phyloP scores from a whole-genome alignment of 2,329 filamentous ascomycete species.

The Trichophyton benhamiae region DNA sequence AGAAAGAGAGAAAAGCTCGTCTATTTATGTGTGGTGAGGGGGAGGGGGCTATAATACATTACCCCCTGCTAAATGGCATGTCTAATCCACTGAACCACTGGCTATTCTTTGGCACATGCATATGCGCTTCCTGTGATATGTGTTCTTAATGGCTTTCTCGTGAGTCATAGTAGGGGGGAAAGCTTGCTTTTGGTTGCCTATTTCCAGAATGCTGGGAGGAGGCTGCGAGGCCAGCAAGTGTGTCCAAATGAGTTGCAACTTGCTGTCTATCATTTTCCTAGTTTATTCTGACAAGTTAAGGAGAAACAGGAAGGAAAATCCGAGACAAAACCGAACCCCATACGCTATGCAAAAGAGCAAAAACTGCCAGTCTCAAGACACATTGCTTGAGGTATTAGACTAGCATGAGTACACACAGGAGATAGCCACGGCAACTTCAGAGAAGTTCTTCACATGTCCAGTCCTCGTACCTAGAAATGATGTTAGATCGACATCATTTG shows the following conservation, averaged over 20 bases:
- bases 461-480: conserved; percentile 68
- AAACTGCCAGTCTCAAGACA: background rate
- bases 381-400: background rate
- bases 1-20: background rate
- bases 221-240: background rate
- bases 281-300: background rate
- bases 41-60: background rate
- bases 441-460: conserved; percentile 97
- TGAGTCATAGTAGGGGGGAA: background rate
- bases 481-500: background rate
- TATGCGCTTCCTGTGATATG: background rate
- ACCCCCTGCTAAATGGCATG: background rate
- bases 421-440: conserved; percentile 20
- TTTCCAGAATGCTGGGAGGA: background rate
- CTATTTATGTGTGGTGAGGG: background rate
- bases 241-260: background rate
- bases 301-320: background rate
- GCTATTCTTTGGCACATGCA: background rate
- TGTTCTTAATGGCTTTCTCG: background rate
- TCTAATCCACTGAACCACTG: background rate
- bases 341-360: conserved; percentile 7
- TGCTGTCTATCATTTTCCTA: background rate
- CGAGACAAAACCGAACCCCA: conserved; percentile 11
- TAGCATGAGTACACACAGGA: background rate
- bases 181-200: background rate